Evolutionary conservation across 768 basidiomycete species (phyloP), one percentile per base, ranked within the genome.

Genomic region (Cyathus striatus): DNA sequence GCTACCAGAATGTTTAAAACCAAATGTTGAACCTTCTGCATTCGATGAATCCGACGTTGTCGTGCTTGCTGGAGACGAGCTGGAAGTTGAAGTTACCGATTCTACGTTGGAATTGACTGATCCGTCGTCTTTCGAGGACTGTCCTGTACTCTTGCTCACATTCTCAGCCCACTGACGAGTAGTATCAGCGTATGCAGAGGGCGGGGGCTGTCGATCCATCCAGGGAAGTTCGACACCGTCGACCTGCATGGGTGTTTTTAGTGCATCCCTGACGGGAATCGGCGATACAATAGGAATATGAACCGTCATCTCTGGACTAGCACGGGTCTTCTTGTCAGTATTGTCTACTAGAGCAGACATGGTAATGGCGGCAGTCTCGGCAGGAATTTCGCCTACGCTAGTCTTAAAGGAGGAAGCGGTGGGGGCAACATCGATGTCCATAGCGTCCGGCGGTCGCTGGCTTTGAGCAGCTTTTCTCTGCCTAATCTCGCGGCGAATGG

Each of bases 401-500:
- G n/a, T n/a, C n/a, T n/a, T n/a, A n/a, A n/a, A n/a, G n/a, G n/a
- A n/a, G n/a, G n/a, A n/a, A n/a, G n/a, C n/a, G n/a, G n/a, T n/a
- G n/a, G 21, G 14, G 17, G 9, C 18, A 21, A 21, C 32, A 20
- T 36, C 36, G 40, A 41, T 66, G 34, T 64, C 64, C 65, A 65
- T 66, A 22, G 39, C 48, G 25, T 57, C 56, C 7, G 22, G 48
- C 30, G 20, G 7, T 20, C 44, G 42, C 46, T 16, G 26, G 25
- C 18, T 17, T 43, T 21, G 24, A 18, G 38, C 26, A 36, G 22
- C 24, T 40, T 34, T 41, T 41, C 48, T 51, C 43, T 33, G 51
- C 48, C 58, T 59, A 55, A 84, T 52, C 62, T 91, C 86, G 40
- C 72, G 59, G 53, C 77, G 66, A 3, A 92, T 65, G 4, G 78